Base-by-base conservation (phyloP, 208 protist genomes). In the Trypanosomatidae sp. region DNA sequence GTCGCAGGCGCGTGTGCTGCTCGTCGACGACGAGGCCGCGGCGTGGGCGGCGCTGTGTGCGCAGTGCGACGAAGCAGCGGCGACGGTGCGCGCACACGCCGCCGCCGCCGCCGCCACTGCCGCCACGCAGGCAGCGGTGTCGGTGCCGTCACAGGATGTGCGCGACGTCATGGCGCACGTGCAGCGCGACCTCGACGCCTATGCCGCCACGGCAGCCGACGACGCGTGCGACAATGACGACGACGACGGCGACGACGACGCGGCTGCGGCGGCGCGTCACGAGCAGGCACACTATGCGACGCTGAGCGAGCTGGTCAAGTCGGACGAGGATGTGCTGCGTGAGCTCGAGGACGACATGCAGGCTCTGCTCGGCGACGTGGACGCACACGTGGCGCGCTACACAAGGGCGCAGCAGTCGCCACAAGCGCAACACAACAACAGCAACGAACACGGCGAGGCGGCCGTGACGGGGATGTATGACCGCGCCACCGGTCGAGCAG, bases 281-380 rank as follows among this genome's bases (percentile, higher is more conserved):
- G n/a, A 23, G 4, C 23, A n/a, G 23, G 6, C 20, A 16, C 21
- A 20, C n/a, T 52, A 38, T 0, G 23, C 38, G 10, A 38, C 46
- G 2, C 26, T 67, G 25, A 50, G 35, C 7, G 59, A 56, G 35
- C 35, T 67, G 18, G 25, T 80, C 8, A 54, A 62, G 42, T 66
- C 64, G 1, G 79, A 88, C 41, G 79, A 88, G 10, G 79, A 82
- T 8, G 63, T 85, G 19, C 37, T 88, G 51, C 41, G 42, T 6
- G 74, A 85, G 50, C 82, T 91, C 70, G 77, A 91, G 56, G 64
- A 67, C 26, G 74, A 79, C 27, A 84, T 91, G 35, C 56, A 79
- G 24, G 32, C 55, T 19, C 66, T 85, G 5, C 59, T 91, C 2
- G 52, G 59, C 15, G 50, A 63, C 25, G 2, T 76, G 25, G 52